These are phyloP conservation scores for Aspergillus bertholletiae DNA, from an alignment of 495 filamentous ascomycete genomes.

Conservation along the genomic window DNA sequence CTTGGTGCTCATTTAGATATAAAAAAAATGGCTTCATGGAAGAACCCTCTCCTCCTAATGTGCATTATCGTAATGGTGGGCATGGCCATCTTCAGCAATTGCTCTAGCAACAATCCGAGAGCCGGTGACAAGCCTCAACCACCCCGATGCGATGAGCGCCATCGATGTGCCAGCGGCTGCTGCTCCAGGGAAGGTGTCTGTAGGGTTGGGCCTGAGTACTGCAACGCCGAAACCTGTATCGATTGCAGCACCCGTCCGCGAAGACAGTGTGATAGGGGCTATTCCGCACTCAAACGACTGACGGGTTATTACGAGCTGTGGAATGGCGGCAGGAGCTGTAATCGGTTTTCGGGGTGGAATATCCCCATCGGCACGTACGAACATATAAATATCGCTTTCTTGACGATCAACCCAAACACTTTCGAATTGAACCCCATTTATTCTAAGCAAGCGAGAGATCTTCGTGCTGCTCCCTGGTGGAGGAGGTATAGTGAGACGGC, in stretches of 20 bases:
- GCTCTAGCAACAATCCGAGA: no score
- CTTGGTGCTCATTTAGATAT: no score
- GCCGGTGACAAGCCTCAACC: no score
- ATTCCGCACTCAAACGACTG: neutral
- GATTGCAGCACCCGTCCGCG: neutral
- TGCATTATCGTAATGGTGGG: no score
- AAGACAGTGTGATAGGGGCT: neutral
- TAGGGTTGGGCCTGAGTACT: neutral
- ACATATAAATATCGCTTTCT: conserved; percentile 1
- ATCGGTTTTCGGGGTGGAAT: neutral
- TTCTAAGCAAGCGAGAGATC: neutral
- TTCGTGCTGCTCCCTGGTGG: neutral
- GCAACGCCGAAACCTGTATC: neutral
- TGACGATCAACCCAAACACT: neutral
- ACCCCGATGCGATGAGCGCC: neutral
- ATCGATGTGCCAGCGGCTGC: neutral
- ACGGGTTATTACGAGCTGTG: neutral
- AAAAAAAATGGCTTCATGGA: no score
- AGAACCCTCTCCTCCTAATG: no score
- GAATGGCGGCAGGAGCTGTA: neutral
- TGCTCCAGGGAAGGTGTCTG: neutral
- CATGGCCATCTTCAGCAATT: no score
- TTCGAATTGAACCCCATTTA: neutral
- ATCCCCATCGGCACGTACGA: neutral
- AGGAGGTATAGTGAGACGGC: neutral